Percentiles rank a stretch among this genome's conserved stretches.
Conservation (phyloP, 352 stramenopile genomes). For the Vaucheria bursata region DNA sequence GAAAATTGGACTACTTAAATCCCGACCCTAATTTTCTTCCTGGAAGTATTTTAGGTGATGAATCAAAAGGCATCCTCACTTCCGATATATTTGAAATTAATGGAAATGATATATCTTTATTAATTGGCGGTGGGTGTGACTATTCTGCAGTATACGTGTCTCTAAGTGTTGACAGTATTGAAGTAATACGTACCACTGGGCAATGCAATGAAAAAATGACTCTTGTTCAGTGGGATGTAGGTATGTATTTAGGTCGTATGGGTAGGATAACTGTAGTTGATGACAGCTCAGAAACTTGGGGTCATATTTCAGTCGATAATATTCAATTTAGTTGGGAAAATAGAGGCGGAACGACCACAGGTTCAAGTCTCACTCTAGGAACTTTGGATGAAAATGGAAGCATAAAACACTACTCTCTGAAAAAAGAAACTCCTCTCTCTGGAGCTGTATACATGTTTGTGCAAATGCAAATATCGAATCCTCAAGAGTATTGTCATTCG, state of each 20-base stretch:
- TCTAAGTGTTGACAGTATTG: conserved; percentile 80
- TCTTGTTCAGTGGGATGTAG: conserved; percentile 71
- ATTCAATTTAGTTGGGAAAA: conserved; percentile 81
- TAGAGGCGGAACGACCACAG: conserved; percentile 8
- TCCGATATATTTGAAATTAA: conserved; percentile 71
- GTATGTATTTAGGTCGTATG: conserved; percentile 62
- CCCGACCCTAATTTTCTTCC: conserved; percentile 56
- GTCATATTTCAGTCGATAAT: conserved; percentile 92
- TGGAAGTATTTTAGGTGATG: conserved; percentile 75
- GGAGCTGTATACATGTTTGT: conserved; percentile 57
- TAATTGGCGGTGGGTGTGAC: conserved; percentile 87
- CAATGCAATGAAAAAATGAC: conserved; percentile 79
- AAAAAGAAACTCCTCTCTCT: conserved; percentile 52
- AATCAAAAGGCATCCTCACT: conserved; percentile 76
- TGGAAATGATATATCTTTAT: conserved; percentile 65
- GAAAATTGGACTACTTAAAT: conserved; percentile 62
- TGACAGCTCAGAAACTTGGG: conserved; percentile 69
- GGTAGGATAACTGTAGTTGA: conserved; percentile 87
- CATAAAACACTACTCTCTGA: background rate
- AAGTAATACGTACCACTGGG: conserved; percentile 71
- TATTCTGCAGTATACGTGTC: conserved; percentile 76
- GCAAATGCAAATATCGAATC: conserved; percentile 8
- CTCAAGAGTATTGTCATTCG: background rate
- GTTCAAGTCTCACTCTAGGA: background rate
- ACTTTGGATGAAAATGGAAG: background rate